Percentiles rank a stretch among this genome's conserved stretches.
Conservation (phyloP, 164 flowering plant species). For the Kalanchoe fedtschenkoi region DNA sequence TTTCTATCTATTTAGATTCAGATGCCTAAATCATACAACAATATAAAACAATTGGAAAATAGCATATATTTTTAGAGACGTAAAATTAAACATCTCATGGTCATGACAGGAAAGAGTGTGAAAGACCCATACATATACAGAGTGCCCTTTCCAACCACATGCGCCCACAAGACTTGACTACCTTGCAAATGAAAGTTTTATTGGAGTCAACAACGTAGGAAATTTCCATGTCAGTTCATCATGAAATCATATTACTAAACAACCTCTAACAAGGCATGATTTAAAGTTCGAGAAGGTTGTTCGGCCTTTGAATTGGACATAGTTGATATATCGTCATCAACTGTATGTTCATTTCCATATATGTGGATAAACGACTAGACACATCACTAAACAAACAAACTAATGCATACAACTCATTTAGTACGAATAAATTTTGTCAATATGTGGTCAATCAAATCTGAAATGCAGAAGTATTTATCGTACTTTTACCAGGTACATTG, state of each 20-base stretch:
- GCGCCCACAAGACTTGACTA: slow-evolving; percentile 90
- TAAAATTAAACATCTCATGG: background rate
- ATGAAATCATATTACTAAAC: slow-evolving; percentile 13
- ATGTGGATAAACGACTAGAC: too few species aligned
- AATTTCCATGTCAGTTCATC: background rate
- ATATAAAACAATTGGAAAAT: background rate
- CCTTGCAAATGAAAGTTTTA: slow-evolving; percentile 23
- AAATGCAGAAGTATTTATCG: too few species aligned
- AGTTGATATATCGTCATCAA: slow-evolving; percentile 17
- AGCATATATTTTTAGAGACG: background rate
- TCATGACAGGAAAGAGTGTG: background rate
- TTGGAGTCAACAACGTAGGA: slow-evolving; percentile 7
- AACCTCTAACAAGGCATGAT: slow-evolving; percentile 51
- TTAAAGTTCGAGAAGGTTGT: slow-evolving; percentile 12
- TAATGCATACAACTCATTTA: too few species aligned
- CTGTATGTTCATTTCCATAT: slow-evolving; percentile 21
- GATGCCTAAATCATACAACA: slow-evolving; percentile 45
- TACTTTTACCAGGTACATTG: slow-evolving; percentile 23
- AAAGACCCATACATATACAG: slow-evolving; percentile 38
- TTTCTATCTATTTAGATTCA: slow-evolving; percentile 87
- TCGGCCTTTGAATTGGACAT: slow-evolving; percentile 17
- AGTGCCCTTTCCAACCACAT: slow-evolving; percentile 83
- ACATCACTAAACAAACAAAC: too few species aligned
- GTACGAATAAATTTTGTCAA: too few species aligned
- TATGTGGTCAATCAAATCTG: too few species aligned